Evolutionary conservation across 495 filamentous ascomycete species (phyloP), one percentile per base, ranked within the genome.

Genomic region (Aspergillus kassunensis): DNA sequence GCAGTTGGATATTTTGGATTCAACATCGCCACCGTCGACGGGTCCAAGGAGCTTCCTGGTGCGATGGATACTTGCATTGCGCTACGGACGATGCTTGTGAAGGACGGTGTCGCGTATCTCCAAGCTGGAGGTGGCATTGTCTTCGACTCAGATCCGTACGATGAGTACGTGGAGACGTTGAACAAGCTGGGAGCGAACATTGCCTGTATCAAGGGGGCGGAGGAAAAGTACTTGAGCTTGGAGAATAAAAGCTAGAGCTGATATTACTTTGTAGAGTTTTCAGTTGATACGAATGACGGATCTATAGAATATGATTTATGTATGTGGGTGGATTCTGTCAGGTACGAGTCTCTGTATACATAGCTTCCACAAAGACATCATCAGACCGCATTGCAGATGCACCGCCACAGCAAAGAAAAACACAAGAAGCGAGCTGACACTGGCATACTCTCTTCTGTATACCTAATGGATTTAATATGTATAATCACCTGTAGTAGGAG

Each of bases 21-120:
- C 53, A 71, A 72, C 53, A 74, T 67, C 23, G 63, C 68, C 49
- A 66, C 58, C 31, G 31, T 44, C 2, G 68, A 76, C 25, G 73
- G 73, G 1, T 61, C 70, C 21, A 62, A 54, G 11, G 69, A 67
- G 58, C 59, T 61, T 44, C 84, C 91, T 48, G 93, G 95, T 8
- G 90, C 89, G 11, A 97, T 98, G 93, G 93, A 98, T 65, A 97
- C 92, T 2, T 97, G 91, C 66, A 98, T 98, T 70, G 93, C 93
- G n/a, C 74, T 98, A 51, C 80, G 93, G 33, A 98, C 93, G 8
- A 98, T 98, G 93, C 58, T 96, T 63, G 78, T 93, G 39, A 97
- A 97, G 73, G 87, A 95, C 49, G 88, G 86, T 0, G 76, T 91
- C 33, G 92, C 90, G 18, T 97, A 95, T 69, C 76, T 98, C 33